phyloP scores from a whole-genome alignment of 306 rosid genomes.

The Alnus glutinosa region DNA sequence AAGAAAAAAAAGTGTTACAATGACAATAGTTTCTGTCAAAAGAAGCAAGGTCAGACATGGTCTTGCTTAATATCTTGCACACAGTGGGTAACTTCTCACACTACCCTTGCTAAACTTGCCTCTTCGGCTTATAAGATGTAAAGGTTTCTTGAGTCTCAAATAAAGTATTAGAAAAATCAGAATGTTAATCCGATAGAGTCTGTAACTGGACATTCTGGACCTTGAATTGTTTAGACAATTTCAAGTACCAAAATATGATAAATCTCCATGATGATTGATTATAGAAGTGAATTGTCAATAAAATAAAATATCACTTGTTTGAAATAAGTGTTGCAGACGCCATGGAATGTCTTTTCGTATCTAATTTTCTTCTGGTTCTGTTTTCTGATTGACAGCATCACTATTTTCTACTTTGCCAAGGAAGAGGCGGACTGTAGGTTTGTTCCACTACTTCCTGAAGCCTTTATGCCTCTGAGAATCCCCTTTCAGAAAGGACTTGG shows the following conservation, averaged over 20 bases:
- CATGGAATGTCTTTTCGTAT: conserved; percentile 9
- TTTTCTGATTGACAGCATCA: conserved; percentile 56
- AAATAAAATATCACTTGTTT: conserved; percentile 10
- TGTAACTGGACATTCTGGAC: background rate
- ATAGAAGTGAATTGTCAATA: background rate
- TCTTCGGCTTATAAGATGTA: background rate
- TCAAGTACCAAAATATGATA: background rate
- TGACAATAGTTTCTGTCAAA: background rate
- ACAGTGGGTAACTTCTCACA: background rate
- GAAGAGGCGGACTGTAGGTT: conserved; percentile 76
- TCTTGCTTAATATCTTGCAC: background rate
- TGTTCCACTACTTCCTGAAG: conserved; percentile 66
- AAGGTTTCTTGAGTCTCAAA: background rate
- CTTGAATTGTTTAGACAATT: background rate
- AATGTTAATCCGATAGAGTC: background rate
- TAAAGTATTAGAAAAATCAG: background rate
- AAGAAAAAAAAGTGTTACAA: background rate
- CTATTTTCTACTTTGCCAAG: conserved; percentile 83
- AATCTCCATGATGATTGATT: conserved; percentile 4
- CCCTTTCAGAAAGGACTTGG: conserved; percentile 83
- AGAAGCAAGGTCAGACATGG: background rate
- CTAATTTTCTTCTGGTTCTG: conserved; percentile 27
- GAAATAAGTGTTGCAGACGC: conserved; percentile 5
- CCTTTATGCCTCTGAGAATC: conserved; percentile 57
- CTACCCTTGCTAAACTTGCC: background rate